Percentiles rank a stretch among this genome's conserved stretches.
Conservation (phyloP, 306 rosid genomes). For the Astragalus glycyphyllos region DNA sequence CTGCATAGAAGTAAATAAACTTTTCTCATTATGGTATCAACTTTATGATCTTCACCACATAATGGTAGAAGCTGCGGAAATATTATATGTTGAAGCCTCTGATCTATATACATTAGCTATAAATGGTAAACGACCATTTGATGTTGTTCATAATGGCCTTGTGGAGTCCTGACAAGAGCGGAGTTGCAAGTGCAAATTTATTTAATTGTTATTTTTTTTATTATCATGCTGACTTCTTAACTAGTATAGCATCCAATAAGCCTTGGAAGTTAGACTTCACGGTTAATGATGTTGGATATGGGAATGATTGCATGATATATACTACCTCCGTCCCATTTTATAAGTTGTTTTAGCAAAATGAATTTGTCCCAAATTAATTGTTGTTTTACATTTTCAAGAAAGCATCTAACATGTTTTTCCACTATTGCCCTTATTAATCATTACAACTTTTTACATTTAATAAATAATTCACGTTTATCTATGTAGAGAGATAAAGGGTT, state of each 20-base stretch:
- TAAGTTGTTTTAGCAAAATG: no score
- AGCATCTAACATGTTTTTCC: no score
- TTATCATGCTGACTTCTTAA: conserved; percentile 10
- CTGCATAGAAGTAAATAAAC: conserved; percentile 14
- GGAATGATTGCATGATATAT: not conserved
- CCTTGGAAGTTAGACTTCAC: conserved; percentile 19
- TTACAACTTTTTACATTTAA: no score
- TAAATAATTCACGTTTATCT: no score
- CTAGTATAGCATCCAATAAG: conserved; percentile 17
- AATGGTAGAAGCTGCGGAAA: conserved; percentile 84
- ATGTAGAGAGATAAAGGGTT: no score
- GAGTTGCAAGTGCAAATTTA: conserved; percentile 79
- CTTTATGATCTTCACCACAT: conserved; percentile 78
- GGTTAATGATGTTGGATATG: conserved; percentile 30
- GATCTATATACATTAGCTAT: conserved; percentile 94
- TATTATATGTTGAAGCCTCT: conserved; percentile 80
- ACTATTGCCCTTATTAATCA: no score
- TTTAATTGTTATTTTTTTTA: conserved; percentile 31
- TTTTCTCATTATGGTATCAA: conserved; percentile 52
- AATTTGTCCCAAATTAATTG: no score
- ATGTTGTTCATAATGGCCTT: conserved; percentile 91
- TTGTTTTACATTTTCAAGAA: no score
- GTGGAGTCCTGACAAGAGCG: conserved; percentile 85
- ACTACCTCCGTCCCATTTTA: no score
- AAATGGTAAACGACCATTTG: conserved; percentile 89